Percentiles rank a stretch among this genome's conserved stretches.
phyloP scores from a whole-genome alignment of 495 filamentous ascomycete genomes.

The Tuber umbilicatum region DNA sequence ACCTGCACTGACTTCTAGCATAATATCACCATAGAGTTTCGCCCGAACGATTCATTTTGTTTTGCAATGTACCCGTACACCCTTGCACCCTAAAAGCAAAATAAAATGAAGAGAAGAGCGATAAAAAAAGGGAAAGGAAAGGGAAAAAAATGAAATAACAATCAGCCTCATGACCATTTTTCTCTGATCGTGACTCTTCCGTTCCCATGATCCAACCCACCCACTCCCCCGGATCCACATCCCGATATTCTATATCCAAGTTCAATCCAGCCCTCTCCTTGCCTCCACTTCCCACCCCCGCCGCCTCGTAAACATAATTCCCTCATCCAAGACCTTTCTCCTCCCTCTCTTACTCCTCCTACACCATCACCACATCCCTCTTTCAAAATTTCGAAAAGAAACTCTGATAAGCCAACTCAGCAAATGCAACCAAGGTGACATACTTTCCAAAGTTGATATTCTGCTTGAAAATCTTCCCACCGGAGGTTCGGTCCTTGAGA shows the following conservation, averaged over 20 bases:
- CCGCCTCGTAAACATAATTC: not conserved
- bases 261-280: not conserved
- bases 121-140: not conserved
- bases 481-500: constrained; percentile 3
- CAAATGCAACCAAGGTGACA: constrained; percentile 1
- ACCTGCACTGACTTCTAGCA: not conserved
- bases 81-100: not conserved
- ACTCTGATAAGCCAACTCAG: constrained; percentile 2
- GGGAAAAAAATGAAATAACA: not conserved
- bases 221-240: not conserved
- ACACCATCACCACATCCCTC: not conserved
- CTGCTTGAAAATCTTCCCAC: constrained; percentile 8
- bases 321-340: not conserved
- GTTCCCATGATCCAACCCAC: not conserved
- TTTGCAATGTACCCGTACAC: not conserved
- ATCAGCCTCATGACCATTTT: not conserved
- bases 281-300: not conserved
- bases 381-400: not conserved
- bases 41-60: not conserved
- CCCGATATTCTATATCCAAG: not conserved
- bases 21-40: not conserved
- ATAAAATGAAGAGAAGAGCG: not conserved
- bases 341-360: not conserved
- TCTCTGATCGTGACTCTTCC: not conserved
- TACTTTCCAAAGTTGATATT: constrained; percentile 7